These are phyloP conservation scores for Trichoderma gracile DNA, from an alignment of 2,329 filamentous ascomycete genomes.

Conservation along the genomic window DNA sequence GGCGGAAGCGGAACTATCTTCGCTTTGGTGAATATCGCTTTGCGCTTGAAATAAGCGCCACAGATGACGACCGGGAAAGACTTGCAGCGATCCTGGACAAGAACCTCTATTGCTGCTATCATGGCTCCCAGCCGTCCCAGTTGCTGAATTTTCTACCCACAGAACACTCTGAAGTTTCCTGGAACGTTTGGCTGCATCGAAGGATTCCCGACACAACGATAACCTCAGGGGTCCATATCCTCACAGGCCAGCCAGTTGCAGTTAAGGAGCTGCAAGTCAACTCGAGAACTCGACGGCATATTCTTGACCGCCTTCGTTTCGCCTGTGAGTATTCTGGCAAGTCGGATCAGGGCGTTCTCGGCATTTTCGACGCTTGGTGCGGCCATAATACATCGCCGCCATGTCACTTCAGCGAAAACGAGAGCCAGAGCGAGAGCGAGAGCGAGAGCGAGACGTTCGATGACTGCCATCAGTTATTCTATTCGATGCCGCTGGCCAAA, in stretches of 20 bases:
- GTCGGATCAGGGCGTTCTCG: constrained; percentile 1
- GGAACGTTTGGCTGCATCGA: constrained; percentile 14
- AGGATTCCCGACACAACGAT: constrained; percentile 1
- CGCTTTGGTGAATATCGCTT: constrained; percentile 7
- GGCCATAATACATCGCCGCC: background rate
- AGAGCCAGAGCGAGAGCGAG: background rate
- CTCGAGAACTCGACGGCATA: background rate
- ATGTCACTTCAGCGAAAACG: background rate
- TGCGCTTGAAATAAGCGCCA: background rate
- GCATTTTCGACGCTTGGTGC: constrained; percentile 2
- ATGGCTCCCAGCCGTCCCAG: background rate
- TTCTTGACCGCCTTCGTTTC: background rate
- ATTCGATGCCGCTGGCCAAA: constrained; percentile 4
- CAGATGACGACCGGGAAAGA: background rate
- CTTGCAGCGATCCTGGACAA: background rate
- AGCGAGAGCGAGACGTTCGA: background rate
- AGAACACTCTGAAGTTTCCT: background rate
- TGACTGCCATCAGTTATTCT: background rate
- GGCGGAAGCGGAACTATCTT: background rate
- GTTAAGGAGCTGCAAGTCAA: background rate
- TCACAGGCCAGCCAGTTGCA: constrained; percentile 4
- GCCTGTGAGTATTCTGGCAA: background rate
- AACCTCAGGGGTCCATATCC: background rate
- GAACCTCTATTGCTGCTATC: background rate
- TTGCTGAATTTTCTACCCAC: background rate